A percentile compares a stretch with the other conserved stretches of the same genome.
Conservation (phyloP, 106 monocot species). For the Dendrobium catenatum region DNA sequence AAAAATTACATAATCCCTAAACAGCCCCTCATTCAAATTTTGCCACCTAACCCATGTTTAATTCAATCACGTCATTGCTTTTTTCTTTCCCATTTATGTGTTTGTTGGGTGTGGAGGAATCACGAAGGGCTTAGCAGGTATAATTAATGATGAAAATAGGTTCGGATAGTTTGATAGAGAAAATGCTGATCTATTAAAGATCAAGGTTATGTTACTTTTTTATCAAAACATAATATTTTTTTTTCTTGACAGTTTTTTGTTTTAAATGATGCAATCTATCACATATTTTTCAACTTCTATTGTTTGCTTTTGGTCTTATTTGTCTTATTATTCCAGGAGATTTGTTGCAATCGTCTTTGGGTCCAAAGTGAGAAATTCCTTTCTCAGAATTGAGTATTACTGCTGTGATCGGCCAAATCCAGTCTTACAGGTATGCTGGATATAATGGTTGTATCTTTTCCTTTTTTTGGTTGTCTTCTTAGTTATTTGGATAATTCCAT, state of each 20-base stretch:
- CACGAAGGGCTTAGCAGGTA: background rate
- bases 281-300: background rate
- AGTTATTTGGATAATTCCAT: background rate
- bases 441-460: background rate
- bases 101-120: background rate
- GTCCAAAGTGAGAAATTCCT: slow-evolving; percentile 46
- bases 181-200: background rate
- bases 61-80: background rate
- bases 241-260: background rate
- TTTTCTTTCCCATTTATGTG: background rate
- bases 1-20: no score
- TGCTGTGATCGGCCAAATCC: slow-evolving; percentile 96
- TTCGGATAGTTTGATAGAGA: background rate
- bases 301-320: background rate
- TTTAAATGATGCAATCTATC: background rate
- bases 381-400: slow-evolving; percentile 62
- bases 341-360: slow-evolving; percentile 56
- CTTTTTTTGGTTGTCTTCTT: background rate
- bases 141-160: background rate
- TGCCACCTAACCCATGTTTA: no score
- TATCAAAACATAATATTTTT: background rate
- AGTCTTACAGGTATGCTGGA: slow-evolving; percentile 57
- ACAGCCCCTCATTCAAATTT: no score
- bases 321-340: slow-evolving; percentile 38
- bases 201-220: background rate